Evolutionary conservation across 352 stramenopile genomes (phyloP).

Genomic region (Phytophthora hibernalis): DNA sequence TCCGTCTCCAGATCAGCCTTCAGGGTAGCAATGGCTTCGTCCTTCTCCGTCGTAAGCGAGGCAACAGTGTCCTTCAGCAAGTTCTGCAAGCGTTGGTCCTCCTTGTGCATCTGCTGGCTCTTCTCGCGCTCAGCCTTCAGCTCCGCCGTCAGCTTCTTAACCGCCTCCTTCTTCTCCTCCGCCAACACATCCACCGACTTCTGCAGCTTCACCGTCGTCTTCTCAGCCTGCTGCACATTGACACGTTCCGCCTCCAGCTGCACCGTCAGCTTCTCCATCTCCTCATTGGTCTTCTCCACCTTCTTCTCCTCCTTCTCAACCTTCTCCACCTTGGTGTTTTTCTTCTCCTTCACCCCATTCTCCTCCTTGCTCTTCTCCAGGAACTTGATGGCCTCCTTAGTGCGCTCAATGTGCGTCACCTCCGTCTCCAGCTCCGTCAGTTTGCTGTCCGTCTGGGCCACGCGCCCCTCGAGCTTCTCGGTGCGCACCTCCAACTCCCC

Average conservation of each 20-base stretch:
- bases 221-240: no score
- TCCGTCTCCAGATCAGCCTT: constrained; percentile 40
- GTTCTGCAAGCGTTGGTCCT: constrained; percentile 29
- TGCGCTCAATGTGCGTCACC: constrained; percentile 46
- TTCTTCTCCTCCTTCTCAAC: constrained; percentile 12
- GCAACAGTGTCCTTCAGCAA: constrained; percentile 37
- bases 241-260: constrained; percentile 31
- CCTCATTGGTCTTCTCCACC: constrained; percentile 8
- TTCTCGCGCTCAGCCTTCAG: constrained; percentile 36
- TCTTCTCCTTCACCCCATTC: constrained; percentile 26
- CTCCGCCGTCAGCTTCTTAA: constrained; percentile 31
- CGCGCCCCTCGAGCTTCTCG: constrained; percentile 14
- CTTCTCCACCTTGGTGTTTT: constrained; percentile 9
- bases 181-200: no score
- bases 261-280: constrained; percentile 17
- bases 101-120: constrained; percentile 25
- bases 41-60: constrained; percentile 28
- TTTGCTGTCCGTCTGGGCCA: constrained; percentile 36
- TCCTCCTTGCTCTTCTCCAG: constrained; percentile 33
- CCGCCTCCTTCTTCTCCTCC: constrained; percentile 36
- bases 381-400: constrained; percentile 42
- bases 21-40: constrained; percentile 34
- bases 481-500: constrained; percentile 28
- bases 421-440: constrained; percentile 44
- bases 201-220: no score